phyloP scores from a whole-genome alignment of 208 protist species.

The Blechomonas ayalai region DNA sequence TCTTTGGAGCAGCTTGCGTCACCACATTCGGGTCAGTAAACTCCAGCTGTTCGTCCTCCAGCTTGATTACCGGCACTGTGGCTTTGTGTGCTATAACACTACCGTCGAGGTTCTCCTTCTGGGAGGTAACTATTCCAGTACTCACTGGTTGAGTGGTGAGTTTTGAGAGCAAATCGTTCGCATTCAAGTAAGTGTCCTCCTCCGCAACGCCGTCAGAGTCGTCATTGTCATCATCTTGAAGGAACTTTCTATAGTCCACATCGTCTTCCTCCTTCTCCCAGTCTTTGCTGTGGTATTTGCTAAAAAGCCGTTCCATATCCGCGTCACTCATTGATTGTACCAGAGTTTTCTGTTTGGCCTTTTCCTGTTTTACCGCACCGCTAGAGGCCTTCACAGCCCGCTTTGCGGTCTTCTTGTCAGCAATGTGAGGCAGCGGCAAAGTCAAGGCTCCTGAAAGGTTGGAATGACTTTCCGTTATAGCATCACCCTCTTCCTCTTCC shows the following conservation, averaged over 20 bases:
- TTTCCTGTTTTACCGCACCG: background rate
- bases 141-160: conserved; percentile 10
- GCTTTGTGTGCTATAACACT: conserved; percentile 3
- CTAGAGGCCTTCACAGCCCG: conserved; percentile 6
- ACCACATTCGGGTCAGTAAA: too few relatives aligned
- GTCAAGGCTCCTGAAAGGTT: background rate
- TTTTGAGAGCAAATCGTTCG: conserved; percentile 8
- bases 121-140: background rate
- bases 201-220: conserved; percentile 8
- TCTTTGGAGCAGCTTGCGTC: background rate
- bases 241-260: conserved; percentile 10
- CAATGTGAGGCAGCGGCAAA: background rate
- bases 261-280: conserved; percentile 40
- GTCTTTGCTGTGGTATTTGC: conserved; percentile 20
- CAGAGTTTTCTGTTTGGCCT: conserved; percentile 67
- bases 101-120: background rate
- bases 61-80: conserved; percentile 10
- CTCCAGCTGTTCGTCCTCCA: conserved; percentile 14
- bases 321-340: conserved; percentile 38
- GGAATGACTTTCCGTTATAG: background rate
- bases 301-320: conserved; percentile 63
- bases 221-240: conserved; percentile 28
- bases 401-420: conserved; percentile 22
- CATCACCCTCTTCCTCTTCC: conserved; percentile 38
- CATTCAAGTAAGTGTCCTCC: background rate